These are phyloP conservation scores for Dactylellina cionopaga DNA, from an alignment of 2,329 filamentous ascomycete genomes.

Conservation along the genomic window DNA sequence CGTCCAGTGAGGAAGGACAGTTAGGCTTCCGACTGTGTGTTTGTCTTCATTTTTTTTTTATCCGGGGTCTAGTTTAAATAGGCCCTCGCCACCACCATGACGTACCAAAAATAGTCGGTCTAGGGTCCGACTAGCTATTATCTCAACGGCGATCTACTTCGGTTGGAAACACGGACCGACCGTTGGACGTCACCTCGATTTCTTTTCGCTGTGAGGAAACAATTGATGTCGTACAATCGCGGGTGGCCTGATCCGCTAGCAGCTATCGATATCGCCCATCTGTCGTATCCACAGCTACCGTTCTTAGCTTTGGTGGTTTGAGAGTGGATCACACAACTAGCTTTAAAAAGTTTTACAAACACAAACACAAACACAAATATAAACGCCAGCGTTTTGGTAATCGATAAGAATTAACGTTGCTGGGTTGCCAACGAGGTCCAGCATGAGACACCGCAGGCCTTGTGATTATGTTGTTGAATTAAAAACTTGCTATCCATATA, in stretches of 20 bases:
- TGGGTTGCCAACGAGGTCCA: too few species aligned
- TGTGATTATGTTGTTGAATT: too few species aligned
- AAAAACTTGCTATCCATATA: too few species aligned
- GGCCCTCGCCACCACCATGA: not conserved
- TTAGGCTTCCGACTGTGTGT: not conserved
- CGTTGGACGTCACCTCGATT: too few species aligned
- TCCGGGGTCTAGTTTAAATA: not conserved
- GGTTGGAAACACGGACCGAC: not conserved
- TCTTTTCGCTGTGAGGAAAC: too few species aligned
- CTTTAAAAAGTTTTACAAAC: too few species aligned
- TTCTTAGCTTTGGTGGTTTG: not conserved
- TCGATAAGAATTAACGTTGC: too few species aligned
- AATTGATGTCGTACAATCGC: not conserved
- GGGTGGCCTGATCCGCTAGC: not conserved
- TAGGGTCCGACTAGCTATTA: not conserved
- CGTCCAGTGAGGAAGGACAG: too few species aligned
- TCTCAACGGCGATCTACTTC: not conserved
- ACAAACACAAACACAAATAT: not conserved
- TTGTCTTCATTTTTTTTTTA: not conserved
- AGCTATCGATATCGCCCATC: constrained; percentile 5
- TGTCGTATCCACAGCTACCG: not conserved
- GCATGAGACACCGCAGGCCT: too few species aligned
- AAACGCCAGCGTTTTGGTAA: too few species aligned
- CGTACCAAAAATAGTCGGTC: not conserved
- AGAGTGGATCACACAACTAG: not conserved